Percentiles rank a stretch among this genome's conserved stretches.
phyloP scores from a whole-genome alignment of 2,329 filamentous ascomycete genomes.

The Penicillium paneum region DNA sequence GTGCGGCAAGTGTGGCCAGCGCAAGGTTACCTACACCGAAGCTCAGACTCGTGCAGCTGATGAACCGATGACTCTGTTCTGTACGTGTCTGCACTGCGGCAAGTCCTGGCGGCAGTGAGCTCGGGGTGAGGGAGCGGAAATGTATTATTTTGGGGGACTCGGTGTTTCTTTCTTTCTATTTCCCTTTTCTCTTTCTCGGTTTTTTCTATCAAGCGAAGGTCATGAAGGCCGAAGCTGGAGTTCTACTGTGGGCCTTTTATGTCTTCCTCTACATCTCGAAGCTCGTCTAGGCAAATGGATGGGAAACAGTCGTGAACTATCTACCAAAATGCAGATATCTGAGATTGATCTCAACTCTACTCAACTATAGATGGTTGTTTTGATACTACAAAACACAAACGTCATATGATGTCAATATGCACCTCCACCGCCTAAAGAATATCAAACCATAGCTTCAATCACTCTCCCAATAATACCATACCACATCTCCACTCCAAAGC shows the following conservation, averaged over 20 bases:
- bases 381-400: slow-evolving; percentile 3
- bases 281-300: background rate
- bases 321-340: slow-evolving; percentile 3
- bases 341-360: background rate
- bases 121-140: background rate
- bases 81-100: slow-evolving; percentile 48
- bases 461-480: background rate
- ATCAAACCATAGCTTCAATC: background rate
- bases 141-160: slow-evolving; percentile 17
- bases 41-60: slow-evolving; percentile 94
- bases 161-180: slow-evolving; percentile 9
- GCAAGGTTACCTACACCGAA: slow-evolving; percentile 92
- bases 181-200: background rate
- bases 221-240: slow-evolving; percentile 9
- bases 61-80: slow-evolving; percentile 66
- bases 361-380: background rate
- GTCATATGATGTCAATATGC: slow-evolving; percentile 22
- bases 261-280: background rate
- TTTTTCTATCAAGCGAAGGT: background rate
- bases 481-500: background rate
- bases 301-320: slow-evolving; percentile 1
- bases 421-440: background rate
- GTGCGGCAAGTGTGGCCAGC: slow-evolving; percentile 89
- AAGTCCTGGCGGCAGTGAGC: slow-evolving; percentile 47
- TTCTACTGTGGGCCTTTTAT: slow-evolving; percentile 3